These are phyloP conservation scores for Entomortierella chlamydospora DNA, from an alignment of 192 early-diverging fungal genomes.

Conservation along the genomic window DNA sequence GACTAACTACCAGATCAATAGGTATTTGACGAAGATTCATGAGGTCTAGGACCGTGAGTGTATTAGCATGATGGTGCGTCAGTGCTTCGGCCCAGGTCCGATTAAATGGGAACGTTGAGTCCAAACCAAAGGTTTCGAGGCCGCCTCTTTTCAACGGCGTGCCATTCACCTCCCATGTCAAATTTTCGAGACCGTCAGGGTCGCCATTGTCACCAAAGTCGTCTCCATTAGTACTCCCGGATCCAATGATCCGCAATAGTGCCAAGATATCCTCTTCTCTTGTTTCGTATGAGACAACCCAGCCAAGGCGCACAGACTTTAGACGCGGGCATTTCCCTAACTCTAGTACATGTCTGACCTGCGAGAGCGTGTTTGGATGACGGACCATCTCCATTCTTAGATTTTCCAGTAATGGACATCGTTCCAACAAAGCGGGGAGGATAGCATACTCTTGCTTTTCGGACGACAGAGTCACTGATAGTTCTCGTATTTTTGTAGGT, in stretches of 20 bases:
- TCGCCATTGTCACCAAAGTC: too few species aligned
- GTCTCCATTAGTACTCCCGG: too few species aligned
- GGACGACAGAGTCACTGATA: background rate
- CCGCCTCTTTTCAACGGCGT: background rate
- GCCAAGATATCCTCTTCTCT: background rate
- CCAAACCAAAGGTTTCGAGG: background rate
- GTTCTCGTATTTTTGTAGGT: background rate
- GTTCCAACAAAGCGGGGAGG: background rate
- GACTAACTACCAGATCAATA: background rate
- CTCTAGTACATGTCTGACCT: background rate
- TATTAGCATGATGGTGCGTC: background rate
- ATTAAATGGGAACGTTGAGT: background rate
- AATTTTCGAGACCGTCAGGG: too few species aligned
- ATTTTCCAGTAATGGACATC: constrained; percentile 2
- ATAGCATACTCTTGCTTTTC: background rate
- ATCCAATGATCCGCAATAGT: background rate
- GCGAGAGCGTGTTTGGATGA: background rate
- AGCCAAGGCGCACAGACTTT: background rate
- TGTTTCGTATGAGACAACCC: too few species aligned
- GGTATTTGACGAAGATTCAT: background rate
- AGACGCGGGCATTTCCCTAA: background rate
- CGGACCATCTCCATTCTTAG: background rate
- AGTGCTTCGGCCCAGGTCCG: background rate
- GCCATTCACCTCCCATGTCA: background rate
- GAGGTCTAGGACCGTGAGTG: background rate